Percentiles rank a stretch among this genome's conserved stretches.
These are phyloP conservation scores for Seiridium cupressi DNA, from an alignment of 2,329 filamentous ascomycete genomes.

Conservation along the genomic window DNA sequence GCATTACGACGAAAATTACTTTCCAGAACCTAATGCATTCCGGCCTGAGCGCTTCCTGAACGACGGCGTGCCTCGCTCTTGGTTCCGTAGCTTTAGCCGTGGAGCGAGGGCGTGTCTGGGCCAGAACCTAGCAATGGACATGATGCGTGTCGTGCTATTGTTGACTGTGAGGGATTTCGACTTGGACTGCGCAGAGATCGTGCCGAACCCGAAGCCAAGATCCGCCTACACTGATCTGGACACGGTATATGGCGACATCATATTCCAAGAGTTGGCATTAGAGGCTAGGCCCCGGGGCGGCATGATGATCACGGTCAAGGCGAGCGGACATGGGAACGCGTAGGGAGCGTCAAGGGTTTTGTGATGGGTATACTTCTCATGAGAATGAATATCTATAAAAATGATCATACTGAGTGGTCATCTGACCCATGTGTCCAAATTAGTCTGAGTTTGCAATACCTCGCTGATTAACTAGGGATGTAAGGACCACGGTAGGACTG, in stretches of 20 bases:
- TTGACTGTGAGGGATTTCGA: slow-evolving; percentile 20
- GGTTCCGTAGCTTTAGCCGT: slow-evolving; percentile 26
- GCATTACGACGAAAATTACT: not conserved
- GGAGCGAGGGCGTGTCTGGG: slow-evolving; percentile 29
- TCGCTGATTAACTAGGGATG: no score
- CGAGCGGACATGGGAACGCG: not conserved
- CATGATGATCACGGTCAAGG: slow-evolving; percentile 6
- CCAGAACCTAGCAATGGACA: slow-evolving; percentile 23
- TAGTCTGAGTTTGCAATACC: no score
- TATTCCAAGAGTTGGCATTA: not conserved
- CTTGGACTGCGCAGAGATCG: slow-evolving; percentile 9
- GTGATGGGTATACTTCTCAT: not conserved
- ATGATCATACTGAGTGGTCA: no score
- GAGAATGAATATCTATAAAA: not conserved
- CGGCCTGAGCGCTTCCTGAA: slow-evolving; percentile 12
- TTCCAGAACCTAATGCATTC: slow-evolving; percentile 1
- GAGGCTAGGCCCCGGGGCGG: not conserved
- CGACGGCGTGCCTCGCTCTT: not conserved
- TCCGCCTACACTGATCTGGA: not conserved
- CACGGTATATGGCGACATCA: not conserved
- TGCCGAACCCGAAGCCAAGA: not conserved
- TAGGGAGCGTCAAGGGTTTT: not conserved
- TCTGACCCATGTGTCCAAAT: no score
- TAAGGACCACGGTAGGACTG: no score
- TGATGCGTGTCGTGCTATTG: slow-evolving; percentile 21